These are phyloP conservation scores for Polytrichum commune DNA, from an alignment of 225 moss, liverwort and hornwort genomes.

Conservation along the genomic window DNA sequence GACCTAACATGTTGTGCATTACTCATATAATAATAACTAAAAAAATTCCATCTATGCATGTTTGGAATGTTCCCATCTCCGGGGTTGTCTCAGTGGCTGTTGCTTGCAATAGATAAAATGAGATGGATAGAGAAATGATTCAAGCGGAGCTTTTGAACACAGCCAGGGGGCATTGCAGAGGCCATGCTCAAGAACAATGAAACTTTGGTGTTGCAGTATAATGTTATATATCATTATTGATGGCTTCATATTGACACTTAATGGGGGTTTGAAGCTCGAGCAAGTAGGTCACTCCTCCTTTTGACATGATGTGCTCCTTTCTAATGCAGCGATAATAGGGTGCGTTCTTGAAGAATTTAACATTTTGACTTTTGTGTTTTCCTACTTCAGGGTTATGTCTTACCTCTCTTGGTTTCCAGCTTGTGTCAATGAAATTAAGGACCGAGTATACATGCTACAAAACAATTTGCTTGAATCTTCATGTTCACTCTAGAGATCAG, in stretches of 20 bases:
- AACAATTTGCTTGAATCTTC: too few species aligned
- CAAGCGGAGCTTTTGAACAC: conserved; percentile 66
- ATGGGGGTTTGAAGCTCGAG: conserved; percentile 78
- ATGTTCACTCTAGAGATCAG: too few species aligned
- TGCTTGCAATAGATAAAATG: conserved; percentile 67
- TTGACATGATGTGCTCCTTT: neutral
- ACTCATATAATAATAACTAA: too few species aligned
- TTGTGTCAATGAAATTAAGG: too few species aligned
- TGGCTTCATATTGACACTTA: conserved; percentile 66
- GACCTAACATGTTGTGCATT: too few species aligned
- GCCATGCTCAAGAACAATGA: conserved; percentile 69
- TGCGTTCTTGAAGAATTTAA: neutral
- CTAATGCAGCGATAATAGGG: neutral
- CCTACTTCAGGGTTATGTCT: too few species aligned
- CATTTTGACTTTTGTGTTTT: neutral
- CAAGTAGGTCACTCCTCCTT: conserved; percentile 37
- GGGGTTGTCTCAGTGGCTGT: conserved; percentile 89
- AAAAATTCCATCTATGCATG: conserved; percentile 34
- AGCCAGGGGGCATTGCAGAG: conserved; percentile 64
- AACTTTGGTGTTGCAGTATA: conserved; percentile 55
- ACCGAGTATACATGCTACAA: too few species aligned
- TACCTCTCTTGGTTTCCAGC: too few species aligned
- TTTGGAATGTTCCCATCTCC: conserved; percentile 96
- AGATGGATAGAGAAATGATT: too few species aligned
- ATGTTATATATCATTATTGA: conserved; percentile 81